Evolutionary conservation across 352 stramenopile species (phyloP), one percentile per base, ranked within the genome.

Genomic region (Phytophthora sansomeana): DNA sequence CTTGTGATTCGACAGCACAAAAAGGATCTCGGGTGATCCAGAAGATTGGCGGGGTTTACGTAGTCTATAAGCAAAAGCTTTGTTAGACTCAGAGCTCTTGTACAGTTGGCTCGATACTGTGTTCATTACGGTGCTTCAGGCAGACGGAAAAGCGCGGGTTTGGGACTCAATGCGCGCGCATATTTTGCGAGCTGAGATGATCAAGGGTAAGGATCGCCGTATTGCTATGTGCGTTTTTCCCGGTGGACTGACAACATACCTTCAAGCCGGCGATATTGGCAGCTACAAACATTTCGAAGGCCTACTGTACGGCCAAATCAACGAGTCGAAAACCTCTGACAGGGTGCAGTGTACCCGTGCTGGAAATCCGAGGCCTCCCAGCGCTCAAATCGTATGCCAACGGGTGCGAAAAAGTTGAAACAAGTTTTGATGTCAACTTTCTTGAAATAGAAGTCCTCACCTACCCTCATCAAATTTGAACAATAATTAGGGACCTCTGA

Each of bases 211-310:
- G 5, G 11, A 3, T 0, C 13, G 28, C 1, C 3, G 24, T 21
- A 38, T 51, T 26, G 26, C 9, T 2, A 39, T 51, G 44, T 36
- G 24, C 13, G 44, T 51, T 26, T 26, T 51, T 5, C 26, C 44
- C 1, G 44, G 44, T 51, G 26, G 26, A 3, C 11, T 36, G 26
- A 51, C 44, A 0, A 4, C 44, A 6, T 51, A 51, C 14, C 28
- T 51, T 13, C 44, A 51, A n/a, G 44, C 44, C 1, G 24, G 44
- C 3, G 26, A 51, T 26, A 26, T 51, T 38, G 44, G 44, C 2
- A 39, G 19, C 16, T 51, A 51, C 28, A 36, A 38, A 13, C 19
- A 36, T 13, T 51, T 51, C 6, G 21, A 51, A 51, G 44, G n/a
- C n/a, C n/a, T n/a, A n/a, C n/a, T n/a, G n/a, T n/a, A n/a, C n/a